Base-by-base conservation (phyloP, 2,329 filamentous ascomycete genomes). In the Trichophyton benhamiae region DNA sequence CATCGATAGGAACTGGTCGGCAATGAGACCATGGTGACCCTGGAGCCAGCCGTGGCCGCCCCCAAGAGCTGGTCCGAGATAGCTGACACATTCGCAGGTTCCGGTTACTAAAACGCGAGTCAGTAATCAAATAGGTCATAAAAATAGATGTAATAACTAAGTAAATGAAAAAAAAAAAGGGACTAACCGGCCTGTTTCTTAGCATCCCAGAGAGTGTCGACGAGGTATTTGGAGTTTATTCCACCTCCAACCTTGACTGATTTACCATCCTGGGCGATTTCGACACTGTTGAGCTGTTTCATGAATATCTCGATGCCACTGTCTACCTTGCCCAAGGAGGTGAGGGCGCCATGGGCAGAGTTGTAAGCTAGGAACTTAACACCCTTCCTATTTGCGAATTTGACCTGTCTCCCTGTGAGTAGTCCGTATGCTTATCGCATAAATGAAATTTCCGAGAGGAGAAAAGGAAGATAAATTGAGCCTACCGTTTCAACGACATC, bases 1-100 rank as follows among this genome's bases (percentile, higher is more conserved):
- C 70, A 80, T 70, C 0, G 77, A 79, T 5, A 81, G 62, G 41
- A 83, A 76, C 58, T 84, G 77, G 63, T 85, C 83, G 0, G 77
- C 69, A 1, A 81, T 70, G 1, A 84, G 75, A 0, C 82, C 82
- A 62, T 83, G 71, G 33, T 73, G 76, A 0, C 82, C 80, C 67
- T 82, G 78, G 3, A 82, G 75, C 71, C 75, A 76, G 36, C 82
- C 82, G 68, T 82, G 78, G 3, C 83, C 82, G 60, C 83, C 83
- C 2, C 83, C 83, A 0, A 85, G 76, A 0, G 73, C 80, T 0
- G 80, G 80, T 0, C 78, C 79, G 0, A 79, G 64, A 46, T 74
- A 67, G 59, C 78, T 75, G 30, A 77, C 75, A 63, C 80, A 83
- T 68, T 82, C 80, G 65, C 81, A 83, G 7, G 74, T 77, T 42